Base-by-base conservation (phyloP, 306 rosid genomes). In the Dryas alaskensis region DNA sequence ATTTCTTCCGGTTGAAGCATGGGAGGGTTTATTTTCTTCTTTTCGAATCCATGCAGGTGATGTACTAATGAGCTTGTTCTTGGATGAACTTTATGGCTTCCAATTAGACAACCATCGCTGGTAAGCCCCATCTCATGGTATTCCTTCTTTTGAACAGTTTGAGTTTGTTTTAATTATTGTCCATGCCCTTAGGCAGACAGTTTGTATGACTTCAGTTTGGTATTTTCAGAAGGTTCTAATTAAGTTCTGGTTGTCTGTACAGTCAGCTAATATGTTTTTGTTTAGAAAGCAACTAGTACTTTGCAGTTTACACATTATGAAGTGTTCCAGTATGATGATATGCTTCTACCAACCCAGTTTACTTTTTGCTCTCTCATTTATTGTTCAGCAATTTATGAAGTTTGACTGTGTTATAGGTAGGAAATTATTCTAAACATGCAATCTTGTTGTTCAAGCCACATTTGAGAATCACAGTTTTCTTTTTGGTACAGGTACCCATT, bases 81-180 rank as follows among this genome's bases (percentile, higher is more conserved):
- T 89, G 89, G 85, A 92, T 64, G 97, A 94, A 85, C 92, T 94
- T 76, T 94, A 94, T 71, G 99, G 97, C 60, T 94, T 88, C 81
- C 97, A 94, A 81, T 79, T 94, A 68, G 99, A 94, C 79, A 88
- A 62, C 80, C 83, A 74, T 72, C 96, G 96, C 77, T 94, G 99
- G 99, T 93, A 77, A 82, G 89, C 78, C 61, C 44, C 39, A 44
- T 48, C 9, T 44, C 5, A 70, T 13, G 22, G 37, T 31, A 31
- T 31, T 31, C 37, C 3, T 4, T 57, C 14, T 70, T 42, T 42
- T 42, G 22, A 22, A 42, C 43, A 19, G 37, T 11, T 40, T 13
- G 39, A 67, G 64, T n/a, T 60, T 62, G 55, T 73, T 73, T 8
- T 49, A 27, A 11, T 57, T 10, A 42, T 51, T 49, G 10, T 52